Conservation (phyloP, 2,329 filamentous ascomycete genomes). For the Zasmidium citrigriseum region DNA sequence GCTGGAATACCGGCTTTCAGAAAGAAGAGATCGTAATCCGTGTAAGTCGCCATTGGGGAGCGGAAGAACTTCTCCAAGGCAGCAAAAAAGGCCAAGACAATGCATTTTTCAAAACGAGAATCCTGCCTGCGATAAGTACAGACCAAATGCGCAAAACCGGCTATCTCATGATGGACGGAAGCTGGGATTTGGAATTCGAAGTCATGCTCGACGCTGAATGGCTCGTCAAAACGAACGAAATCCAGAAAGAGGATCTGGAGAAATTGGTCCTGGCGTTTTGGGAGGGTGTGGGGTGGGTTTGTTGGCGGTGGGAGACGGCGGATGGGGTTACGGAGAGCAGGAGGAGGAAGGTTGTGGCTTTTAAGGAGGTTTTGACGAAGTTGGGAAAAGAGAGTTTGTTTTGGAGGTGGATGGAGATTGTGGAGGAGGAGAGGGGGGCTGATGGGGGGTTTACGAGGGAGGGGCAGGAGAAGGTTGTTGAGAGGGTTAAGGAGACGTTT, state of each 20-base stretch:
- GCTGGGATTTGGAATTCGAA: constrained; percentile 86
- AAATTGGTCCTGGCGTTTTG: constrained; percentile 70
- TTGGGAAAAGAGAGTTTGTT: constrained; percentile 88
- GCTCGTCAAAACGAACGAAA: constrained; percentile 63
- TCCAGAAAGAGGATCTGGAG: constrained; percentile 67
- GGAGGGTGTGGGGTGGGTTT: constrained; percentile 67
- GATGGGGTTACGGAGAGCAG: constrained; percentile 60
- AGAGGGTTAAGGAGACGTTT: constrained; percentile 76
- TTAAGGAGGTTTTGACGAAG: constrained; percentile 72
- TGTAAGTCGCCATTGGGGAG: constrained; percentile 72
- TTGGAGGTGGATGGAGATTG: constrained; percentile 88
- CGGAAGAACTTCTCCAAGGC: constrained; percentile 55
- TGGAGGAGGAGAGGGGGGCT: constrained; percentile 80
- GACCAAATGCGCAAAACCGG: constrained; percentile 77
- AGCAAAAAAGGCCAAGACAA: constrained; percentile 56
- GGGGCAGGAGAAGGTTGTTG: constrained; percentile 69
- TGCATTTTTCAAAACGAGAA: constrained; percentile 59
- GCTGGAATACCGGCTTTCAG: constrained; percentile 73
- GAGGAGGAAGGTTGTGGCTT: constrained; percentile 73
- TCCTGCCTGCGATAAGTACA: constrained; percentile 70
- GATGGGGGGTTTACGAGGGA: constrained; percentile 78
- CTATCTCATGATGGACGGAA: constrained; percentile 78
- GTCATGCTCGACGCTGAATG: constrained; percentile 74
- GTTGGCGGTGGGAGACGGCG: constrained; percentile 44
- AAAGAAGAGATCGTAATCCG: constrained; percentile 79